Evolutionary conservation across 257 asterid species (phyloP), one percentile per base, ranked within the genome.

Genomic region (Solanum commersonii): DNA sequence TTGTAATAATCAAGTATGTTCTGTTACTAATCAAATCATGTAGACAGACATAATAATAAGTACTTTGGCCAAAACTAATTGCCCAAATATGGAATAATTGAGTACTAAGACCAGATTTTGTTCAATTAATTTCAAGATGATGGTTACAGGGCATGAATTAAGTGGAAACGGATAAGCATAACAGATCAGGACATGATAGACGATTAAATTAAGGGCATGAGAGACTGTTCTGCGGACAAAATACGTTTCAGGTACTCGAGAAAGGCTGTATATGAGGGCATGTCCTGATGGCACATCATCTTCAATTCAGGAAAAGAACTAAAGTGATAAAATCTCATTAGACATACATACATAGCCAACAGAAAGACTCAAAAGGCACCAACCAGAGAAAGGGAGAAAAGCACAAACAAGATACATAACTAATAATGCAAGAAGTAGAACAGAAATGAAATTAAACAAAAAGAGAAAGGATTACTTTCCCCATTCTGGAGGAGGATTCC

Each of bases 401-500:
- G 86, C 29, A 49, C 86, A 86, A 86, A 67, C 82, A 42, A 86
- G 37, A 71, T 73, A 33, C 29, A 86, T 72, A 16, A 44, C 63
- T 29, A 67, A 83, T 44, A 79, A 87, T 44, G 35, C 40, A 52
- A 20, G n/a, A 59, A 73, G 46, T 63, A 79, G 34, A 90, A 84
- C 65, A 37, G 59, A 65, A 60, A 85, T n/a, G 10, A 44, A 16
- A 81, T 44, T 65, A 85, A 70, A 68, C 76, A 65, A 35, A 70
- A 86, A 22, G 52, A 73, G 81, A 71, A 68, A 59, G 83, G 98
- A 77, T 82, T 96, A 97, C 99, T 96, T 97, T 92, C 99, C 99
- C 99, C 99, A 96, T 90, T 97, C 99, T 88, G 96, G 34, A 92
- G 99, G 99, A 93, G 99, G 98, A 91, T 94, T 96, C 99, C 99